Conservation (phyloP, 495 filamentous ascomycete genomes). For the Lasiosphaeria hispida region DNA sequence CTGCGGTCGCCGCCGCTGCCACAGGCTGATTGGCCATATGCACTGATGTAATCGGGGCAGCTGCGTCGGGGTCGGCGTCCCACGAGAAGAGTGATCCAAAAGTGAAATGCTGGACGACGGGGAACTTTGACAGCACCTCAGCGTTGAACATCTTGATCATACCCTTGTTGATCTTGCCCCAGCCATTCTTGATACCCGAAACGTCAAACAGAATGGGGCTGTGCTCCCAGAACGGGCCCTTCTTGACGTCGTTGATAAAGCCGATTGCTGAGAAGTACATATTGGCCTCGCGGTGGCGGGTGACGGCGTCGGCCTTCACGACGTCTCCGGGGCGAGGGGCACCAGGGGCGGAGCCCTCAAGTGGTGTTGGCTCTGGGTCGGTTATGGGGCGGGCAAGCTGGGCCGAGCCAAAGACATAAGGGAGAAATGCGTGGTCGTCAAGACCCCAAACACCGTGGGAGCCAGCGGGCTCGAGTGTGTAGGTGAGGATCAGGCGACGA, state of each 20-base stretch:
- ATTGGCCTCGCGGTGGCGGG: constrained; percentile 66
- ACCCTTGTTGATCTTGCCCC: constrained; percentile 99
- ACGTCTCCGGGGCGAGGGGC: constrained; percentile 71
- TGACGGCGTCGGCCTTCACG: constrained; percentile 61
- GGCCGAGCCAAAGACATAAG: constrained; percentile 93
- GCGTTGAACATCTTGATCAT: constrained; percentile 98
- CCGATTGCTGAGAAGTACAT: constrained; percentile 98
- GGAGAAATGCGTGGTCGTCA: constrained; percentile 95
- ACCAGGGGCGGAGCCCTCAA: constrained; percentile 70
- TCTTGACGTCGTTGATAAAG: constrained; percentile 98
- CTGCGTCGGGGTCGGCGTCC: constrained; percentile 68
- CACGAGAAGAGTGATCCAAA: constrained; percentile 87
- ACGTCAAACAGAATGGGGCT: constrained; percentile 95
- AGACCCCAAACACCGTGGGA: constrained; percentile 96
- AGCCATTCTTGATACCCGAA: constrained; percentile 82
- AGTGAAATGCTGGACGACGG: constrained; percentile 95
- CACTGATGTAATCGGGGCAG: constrained; percentile 41
- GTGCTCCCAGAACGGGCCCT: constrained; percentile 97
- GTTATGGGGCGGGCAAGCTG: constrained; percentile 77
- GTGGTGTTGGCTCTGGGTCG: constrained; percentile 58
- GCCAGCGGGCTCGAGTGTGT: constrained; percentile 93
- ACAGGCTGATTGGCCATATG: constrained; percentile 60
- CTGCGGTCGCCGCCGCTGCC: constrained; percentile 14
- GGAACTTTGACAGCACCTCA: constrained; percentile 90
- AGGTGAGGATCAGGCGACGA: constrained; percentile 80